Evolutionary conservation across 495 filamentous ascomycete genomes (phyloP).

Genomic region (Baudoinia panamericana): DNA sequence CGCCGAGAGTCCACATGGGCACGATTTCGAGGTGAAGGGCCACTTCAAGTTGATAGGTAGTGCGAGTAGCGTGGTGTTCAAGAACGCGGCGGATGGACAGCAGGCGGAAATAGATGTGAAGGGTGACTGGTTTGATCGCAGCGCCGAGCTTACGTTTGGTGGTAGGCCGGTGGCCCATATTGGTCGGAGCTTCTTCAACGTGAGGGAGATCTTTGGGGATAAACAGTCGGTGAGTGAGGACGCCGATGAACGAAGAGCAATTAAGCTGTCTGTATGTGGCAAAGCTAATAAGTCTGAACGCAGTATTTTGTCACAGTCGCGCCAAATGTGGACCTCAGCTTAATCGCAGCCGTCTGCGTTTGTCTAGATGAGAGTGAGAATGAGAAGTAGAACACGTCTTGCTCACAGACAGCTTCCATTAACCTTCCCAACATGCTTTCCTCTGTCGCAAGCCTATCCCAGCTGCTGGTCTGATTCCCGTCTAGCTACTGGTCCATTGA

Average conservation of each 20-base stretch:
- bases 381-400: constrained; percentile 4
- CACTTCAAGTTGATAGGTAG: constrained; percentile 15
- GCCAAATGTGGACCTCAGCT: constrained; percentile 12
- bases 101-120: constrained; percentile 15
- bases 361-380: constrained; percentile 15
- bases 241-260: no score
- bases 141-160: constrained; percentile 8
- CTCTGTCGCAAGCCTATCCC: no score
- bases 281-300: background rate
- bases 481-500: no score
- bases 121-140: constrained; percentile 15
- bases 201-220: constrained; percentile 13
- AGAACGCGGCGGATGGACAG: constrained; percentile 13
- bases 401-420: no score
- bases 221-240: constrained; percentile 19
- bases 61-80: constrained; percentile 8
- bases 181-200: constrained; percentile 14
- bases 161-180: constrained; percentile 11
- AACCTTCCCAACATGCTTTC: no score
- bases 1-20: constrained; percentile 5
- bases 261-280: no score
- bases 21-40: constrained; percentile 16
- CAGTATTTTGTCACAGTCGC: constrained; percentile 18
- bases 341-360: constrained; percentile 17
- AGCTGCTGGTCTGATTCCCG: no score